phyloP scores from a whole-genome alignment of 768 basidiomycete genomes.

The Pleurotus platypus region DNA sequence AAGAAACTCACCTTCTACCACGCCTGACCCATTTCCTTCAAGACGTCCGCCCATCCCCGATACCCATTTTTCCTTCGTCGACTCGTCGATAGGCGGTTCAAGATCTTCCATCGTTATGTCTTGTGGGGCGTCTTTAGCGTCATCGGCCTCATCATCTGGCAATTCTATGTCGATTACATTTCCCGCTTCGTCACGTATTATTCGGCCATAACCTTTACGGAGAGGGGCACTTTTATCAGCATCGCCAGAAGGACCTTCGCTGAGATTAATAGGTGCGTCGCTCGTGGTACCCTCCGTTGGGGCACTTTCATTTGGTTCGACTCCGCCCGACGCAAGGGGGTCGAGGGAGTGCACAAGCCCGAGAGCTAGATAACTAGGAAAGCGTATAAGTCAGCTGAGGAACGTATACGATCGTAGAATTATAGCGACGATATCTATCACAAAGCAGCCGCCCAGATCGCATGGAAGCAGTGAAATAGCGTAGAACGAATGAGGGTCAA shows the following conservation, averaged over 20 bases:
- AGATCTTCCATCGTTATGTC: constrained; percentile 40
- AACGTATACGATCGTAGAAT: neutral
- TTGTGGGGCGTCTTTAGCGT: constrained; percentile 12
- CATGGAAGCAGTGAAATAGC: neutral
- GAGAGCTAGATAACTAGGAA: constrained; percentile 66
- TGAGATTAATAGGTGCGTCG: constrained; percentile 7
- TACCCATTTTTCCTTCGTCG: constrained; percentile 36
- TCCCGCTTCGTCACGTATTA: constrained; percentile 77
- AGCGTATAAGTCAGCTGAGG: constrained; percentile 4
- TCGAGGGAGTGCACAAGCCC: constrained; percentile 71
- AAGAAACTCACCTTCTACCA: constrained; percentile 33
- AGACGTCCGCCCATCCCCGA: constrained; percentile 26
- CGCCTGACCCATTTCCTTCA: constrained; percentile 16
- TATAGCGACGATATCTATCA: too few relatives aligned
- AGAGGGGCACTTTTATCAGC: constrained; percentile 22
- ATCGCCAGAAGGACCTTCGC: constrained; percentile 14
- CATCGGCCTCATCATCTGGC: constrained; percentile 44
- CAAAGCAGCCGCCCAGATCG: neutral
- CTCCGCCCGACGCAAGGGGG: constrained; percentile 65
- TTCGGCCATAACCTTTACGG: constrained; percentile 73
- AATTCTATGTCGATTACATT: constrained; percentile 71
- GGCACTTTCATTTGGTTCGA: constrained; percentile 38
- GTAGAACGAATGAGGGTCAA: neutral
- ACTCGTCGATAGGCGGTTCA: constrained; percentile 27
- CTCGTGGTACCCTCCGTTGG: constrained; percentile 10